Percentiles rank a stretch among this genome's conserved stretches.
These are phyloP conservation scores for Trichophyton schoenleinii DNA, from an alignment of 2,329 filamentous ascomycete species.

Conservation along the genomic window DNA sequence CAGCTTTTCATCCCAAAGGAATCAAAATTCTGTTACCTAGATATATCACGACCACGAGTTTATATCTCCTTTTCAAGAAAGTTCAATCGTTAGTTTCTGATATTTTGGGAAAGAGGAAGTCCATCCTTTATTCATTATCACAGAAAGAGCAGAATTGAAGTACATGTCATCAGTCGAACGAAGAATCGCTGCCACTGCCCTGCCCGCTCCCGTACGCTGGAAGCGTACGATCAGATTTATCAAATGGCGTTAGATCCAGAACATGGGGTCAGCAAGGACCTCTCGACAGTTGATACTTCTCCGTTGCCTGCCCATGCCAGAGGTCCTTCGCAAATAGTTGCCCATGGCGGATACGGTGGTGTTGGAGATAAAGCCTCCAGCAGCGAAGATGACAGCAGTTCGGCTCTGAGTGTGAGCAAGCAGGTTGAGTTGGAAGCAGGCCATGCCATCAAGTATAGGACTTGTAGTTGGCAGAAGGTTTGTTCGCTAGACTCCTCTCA, in stretches of 20 bases:
- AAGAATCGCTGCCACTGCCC: conserved; percentile 3
- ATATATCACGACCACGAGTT: neutral
- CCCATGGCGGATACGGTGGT: neutral
- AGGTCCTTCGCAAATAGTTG: neutral
- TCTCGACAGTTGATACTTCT: neutral
- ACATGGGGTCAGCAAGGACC: conserved; percentile 7
- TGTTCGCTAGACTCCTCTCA: conserved; percentile 13
- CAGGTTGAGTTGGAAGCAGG: conserved; percentile 67
- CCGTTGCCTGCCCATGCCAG: neutral
- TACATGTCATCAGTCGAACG: conserved; percentile 8
- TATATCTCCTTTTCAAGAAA: neutral
- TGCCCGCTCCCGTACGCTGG: conserved; percentile 19
- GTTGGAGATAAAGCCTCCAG: neutral
- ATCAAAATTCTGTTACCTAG: neutral
- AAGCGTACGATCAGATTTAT: conserved; percentile 26
- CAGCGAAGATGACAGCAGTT: neutral
- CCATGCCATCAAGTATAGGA: conserved; percentile 78
- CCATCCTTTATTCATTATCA: neutral
- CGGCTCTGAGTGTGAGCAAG: conserved; percentile 35
- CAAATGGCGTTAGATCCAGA: conserved; percentile 27
- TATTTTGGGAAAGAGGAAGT: neutral
- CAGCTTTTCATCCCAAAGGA: neutral
- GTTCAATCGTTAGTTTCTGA: neutral
- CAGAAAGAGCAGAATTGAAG: neutral
- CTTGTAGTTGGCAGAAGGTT: conserved; percentile 86